These are phyloP conservation scores for Nakazawaea wyomingensis DNA, from an alignment of 805 yeast species.

Conservation along the genomic window DNA sequence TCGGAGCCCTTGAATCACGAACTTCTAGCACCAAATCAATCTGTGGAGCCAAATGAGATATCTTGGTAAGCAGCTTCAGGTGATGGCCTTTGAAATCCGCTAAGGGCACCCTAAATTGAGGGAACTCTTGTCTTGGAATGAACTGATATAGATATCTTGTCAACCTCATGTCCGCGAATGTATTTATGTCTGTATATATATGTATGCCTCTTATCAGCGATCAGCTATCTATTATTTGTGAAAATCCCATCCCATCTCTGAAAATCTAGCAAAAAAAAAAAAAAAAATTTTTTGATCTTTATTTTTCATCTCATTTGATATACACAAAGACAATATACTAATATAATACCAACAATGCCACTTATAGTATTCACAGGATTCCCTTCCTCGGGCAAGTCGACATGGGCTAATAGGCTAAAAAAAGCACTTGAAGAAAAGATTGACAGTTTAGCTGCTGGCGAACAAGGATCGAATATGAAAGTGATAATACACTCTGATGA, in stretches of 20 bases:
- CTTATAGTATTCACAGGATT: slow-evolving; percentile 76
- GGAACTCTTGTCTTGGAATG: slow-evolving; percentile 68
- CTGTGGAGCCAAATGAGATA: slow-evolving; percentile 69
- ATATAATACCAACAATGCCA: slow-evolving; percentile 54
- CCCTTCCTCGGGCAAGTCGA: slow-evolving; percentile 82
- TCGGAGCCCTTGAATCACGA: slow-evolving; percentile 86
- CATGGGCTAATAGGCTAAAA: slow-evolving; percentile 57
- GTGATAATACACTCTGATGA: slow-evolving; percentile 77
- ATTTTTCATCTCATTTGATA: background rate
- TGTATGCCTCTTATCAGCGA: background rate
- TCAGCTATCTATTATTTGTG: too few relatives aligned
- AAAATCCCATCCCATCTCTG: background rate
- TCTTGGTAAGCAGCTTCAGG: slow-evolving; percentile 62
- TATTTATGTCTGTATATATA: too few relatives aligned
- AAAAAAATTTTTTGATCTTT: slow-evolving; percentile 22
- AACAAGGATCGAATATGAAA: slow-evolving; percentile 49
- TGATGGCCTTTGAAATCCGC: slow-evolving; percentile 93
- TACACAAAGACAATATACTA: slow-evolving; percentile 37
- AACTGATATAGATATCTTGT: slow-evolving; percentile 28
- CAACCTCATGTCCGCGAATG: slow-evolving; percentile 6
- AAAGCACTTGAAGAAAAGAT: slow-evolving; percentile 42
- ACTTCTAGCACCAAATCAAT: slow-evolving; percentile 79
- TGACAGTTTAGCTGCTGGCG: slow-evolving; percentile 30
- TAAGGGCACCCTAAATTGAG: slow-evolving; percentile 60
- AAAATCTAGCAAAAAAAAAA: background rate